These are phyloP conservation scores for Pisolithus marmoratus DNA, from an alignment of 768 basidiomycete species.

Conservation along the genomic window DNA sequence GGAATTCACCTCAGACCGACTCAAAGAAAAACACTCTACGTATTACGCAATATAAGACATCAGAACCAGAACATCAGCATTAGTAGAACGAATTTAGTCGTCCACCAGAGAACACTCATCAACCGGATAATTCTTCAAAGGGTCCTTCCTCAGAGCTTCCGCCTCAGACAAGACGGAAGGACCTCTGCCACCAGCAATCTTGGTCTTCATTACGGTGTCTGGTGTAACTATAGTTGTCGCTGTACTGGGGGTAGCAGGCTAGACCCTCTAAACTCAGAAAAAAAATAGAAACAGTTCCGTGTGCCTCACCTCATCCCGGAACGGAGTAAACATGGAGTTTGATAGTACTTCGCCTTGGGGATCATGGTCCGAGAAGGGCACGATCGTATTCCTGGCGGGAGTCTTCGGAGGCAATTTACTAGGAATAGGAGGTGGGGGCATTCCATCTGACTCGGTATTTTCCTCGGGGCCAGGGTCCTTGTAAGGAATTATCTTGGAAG, in stretches of 20 bases:
- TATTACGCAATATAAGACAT: not conserved
- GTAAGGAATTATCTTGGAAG: slow-evolving; percentile 60
- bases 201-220: slow-evolving; percentile 67
- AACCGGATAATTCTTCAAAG: slow-evolving; percentile 67
- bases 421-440: slow-evolving; percentile 35
- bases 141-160: slow-evolving; percentile 73
- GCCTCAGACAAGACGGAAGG: slow-evolving; percentile 53
- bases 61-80: not conserved
- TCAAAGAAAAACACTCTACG: no score
- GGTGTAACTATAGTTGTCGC: slow-evolving; percentile 28
- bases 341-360: slow-evolving; percentile 30
- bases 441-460: slow-evolving; percentile 14
- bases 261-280: slow-evolving; percentile 4
- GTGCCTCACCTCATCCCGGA: slow-evolving; percentile 59
- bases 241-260: slow-evolving; percentile 21
- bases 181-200: slow-evolving; percentile 41
- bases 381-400: slow-evolving; percentile 28
- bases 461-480: slow-evolving; percentile 53
- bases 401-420: slow-evolving; percentile 29
- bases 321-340: slow-evolving; percentile 63
- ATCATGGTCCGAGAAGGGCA: slow-evolving; percentile 35
- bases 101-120: slow-evolving; percentile 18
- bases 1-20: no score
- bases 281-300: not conserved
- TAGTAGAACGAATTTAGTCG: slow-evolving; percentile 13